Conservation (phyloP, 805 yeast genomes). For the Wickerhamiella azyma region DNA sequence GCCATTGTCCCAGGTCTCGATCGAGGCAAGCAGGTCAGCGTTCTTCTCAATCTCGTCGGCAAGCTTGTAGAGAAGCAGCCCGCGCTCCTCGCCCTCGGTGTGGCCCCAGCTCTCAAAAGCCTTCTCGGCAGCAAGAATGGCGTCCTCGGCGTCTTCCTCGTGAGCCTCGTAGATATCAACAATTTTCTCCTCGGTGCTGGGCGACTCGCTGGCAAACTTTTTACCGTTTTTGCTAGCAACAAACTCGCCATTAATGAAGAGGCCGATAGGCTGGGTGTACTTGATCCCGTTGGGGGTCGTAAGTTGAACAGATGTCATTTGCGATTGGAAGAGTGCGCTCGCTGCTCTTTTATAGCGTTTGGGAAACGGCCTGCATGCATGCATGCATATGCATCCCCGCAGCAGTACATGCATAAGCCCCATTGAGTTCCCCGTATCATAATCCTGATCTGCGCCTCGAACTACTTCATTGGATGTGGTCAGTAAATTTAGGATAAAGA, state of each 20-base stretch:
- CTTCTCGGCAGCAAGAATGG: slow-evolving; percentile 70
- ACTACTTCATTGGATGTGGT: too few relatives aligned
- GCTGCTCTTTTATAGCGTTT: background rate
- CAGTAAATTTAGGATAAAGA: too few relatives aligned
- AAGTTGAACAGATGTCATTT: slow-evolving; percentile 10
- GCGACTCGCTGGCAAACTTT: slow-evolving; percentile 50
- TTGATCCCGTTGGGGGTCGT: slow-evolving; percentile 34
- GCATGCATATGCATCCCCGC: background rate
- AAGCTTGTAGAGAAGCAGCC: slow-evolving; percentile 47
- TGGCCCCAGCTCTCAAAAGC: slow-evolving; percentile 71
- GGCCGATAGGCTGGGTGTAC: slow-evolving; percentile 70
- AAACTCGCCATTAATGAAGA: slow-evolving; percentile 60
- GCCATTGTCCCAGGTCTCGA: slow-evolving; percentile 84
- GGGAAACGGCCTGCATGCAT: background rate
- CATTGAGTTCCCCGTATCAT: too few relatives aligned
- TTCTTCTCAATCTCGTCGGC: slow-evolving; percentile 68
- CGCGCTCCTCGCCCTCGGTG: slow-evolving; percentile 56
- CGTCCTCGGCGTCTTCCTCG: slow-evolving; percentile 66
- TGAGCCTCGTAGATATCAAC: slow-evolving; percentile 61
- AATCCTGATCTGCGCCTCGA: too few relatives aligned
- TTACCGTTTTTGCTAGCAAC: slow-evolving; percentile 39
- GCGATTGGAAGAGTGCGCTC: background rate
- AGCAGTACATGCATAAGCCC: too few relatives aligned
- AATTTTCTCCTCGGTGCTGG: slow-evolving; percentile 61
- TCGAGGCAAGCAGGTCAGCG: slow-evolving; percentile 56